These are phyloP conservation scores for Candida schatavii DNA, from an alignment of 805 yeast species.

Conservation along the genomic window DNA sequence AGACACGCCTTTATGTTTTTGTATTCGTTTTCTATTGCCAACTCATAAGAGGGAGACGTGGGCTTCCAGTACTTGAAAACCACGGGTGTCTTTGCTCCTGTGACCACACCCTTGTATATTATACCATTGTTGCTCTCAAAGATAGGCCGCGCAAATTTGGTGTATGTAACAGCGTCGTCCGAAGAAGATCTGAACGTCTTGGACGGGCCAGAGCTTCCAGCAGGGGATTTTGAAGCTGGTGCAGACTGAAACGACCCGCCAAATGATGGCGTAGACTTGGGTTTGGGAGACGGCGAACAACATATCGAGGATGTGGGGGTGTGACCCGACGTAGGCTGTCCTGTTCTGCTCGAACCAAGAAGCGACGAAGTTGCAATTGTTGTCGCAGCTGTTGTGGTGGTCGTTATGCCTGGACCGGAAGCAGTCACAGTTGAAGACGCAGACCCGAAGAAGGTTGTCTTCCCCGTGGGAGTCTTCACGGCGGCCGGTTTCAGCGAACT, in stretches of 20 bases:
- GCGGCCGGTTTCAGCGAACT: too few species aligned
- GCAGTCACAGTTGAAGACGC: too few species aligned
- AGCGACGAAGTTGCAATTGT: neutral
- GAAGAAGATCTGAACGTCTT: neutral
- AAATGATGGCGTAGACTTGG: neutral
- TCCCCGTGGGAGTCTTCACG: neutral
- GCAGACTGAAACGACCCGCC: neutral
- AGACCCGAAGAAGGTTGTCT: neutral
- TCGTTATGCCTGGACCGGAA: neutral
- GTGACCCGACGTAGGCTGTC: neutral
- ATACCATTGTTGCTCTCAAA: conserved; percentile 45
- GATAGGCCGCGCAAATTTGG: conserved; percentile 20
- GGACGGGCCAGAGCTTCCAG: neutral
- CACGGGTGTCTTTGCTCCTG: conserved; percentile 15
- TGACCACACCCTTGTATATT: conserved; percentile 29
- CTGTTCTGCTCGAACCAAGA: neutral
- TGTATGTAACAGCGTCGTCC: conserved; percentile 1
- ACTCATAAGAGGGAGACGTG: conserved; percentile 13
- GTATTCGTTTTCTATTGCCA: conserved; percentile 29
- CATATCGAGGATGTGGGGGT: neutral
- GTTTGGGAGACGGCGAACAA: neutral
- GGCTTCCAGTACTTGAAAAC: conserved; percentile 32
- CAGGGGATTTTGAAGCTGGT: neutral
- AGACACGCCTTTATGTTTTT: conserved; percentile 24
- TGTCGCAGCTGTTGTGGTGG: neutral